Evolutionary conservation across 2,329 filamentous ascomycete species (phyloP).

Genomic region (Orbilia brochopaga): DNA sequence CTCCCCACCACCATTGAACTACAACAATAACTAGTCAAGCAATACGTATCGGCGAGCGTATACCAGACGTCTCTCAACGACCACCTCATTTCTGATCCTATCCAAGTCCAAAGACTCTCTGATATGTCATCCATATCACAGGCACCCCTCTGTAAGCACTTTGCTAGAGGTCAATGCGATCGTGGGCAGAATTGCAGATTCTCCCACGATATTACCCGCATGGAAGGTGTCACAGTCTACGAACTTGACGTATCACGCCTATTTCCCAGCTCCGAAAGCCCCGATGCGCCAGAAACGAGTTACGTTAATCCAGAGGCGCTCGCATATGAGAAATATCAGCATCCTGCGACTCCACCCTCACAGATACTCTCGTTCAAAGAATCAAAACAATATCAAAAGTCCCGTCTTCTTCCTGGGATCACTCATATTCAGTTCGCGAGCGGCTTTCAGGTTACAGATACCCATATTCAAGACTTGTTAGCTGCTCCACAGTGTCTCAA

Average conservation of each 20-base stretch:
- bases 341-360: constrained; percentile 3
- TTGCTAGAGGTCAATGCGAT: constrained; percentile 20
- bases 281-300: neutral
- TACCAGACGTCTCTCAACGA: too few relatives aligned
- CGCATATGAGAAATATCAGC: constrained; percentile 33
- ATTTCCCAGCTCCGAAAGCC: neutral
- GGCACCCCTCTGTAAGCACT: constrained; percentile 23
- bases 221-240: constrained; percentile 1
- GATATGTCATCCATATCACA: too few relatives aligned
- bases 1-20: too few relatives aligned
- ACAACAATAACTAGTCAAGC: too few relatives aligned
- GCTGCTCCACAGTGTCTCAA: constrained; percentile 8
- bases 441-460: constrained; percentile 25
- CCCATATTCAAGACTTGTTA: constrained; percentile 31
- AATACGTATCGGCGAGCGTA: too few relatives aligned
- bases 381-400: constrained; percentile 25
- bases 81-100: too few relatives aligned
- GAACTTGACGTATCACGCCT: constrained; percentile 6
- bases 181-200: constrained; percentile 12
- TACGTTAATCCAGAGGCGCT: constrained; percentile 4
- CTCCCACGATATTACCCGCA: constrained; percentile 13
- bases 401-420: constrained; percentile 14
- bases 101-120: too few relatives aligned
- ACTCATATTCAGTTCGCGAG: constrained; percentile 30
- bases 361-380: constrained; percentile 36